Evolutionary conservation across 2,329 filamentous ascomycete species (phyloP), one percentile per base, ranked within the genome.

Genomic region (Aspergillus sp.): DNA sequence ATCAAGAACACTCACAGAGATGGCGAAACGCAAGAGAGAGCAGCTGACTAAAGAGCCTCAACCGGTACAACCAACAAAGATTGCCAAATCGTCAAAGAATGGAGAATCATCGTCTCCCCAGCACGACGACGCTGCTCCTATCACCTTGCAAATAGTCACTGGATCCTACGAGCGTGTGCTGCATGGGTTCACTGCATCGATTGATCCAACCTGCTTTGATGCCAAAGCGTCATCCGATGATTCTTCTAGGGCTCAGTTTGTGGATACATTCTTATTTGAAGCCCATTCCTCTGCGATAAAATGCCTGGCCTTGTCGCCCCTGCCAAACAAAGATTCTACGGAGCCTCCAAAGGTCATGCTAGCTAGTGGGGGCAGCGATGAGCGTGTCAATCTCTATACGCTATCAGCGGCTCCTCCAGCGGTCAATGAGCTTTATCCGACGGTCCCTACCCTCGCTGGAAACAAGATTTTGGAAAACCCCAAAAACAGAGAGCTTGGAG

Each of bases 261-360:
- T 91, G 67, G 94, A 98, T 77, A 94, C 91, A 0, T 99, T 99
- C 77, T 86, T 99, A 60, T 97, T 99, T 85, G 92, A 93, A 73
- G 93, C 95, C 15, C 95, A 99, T 79, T 85, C 88, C 60, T 96
- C 93, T 13, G 90, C 95, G 4, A 92, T 99, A 74, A 90, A 93
- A 70, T 96, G 92, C 74, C 84, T 99, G 38, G 92, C 93, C 25
- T 80, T 97, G 64, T 97, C 94, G 8, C 90, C 91, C 3, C 83
- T 91, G 0, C 91, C 91, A 13, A 85, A 84, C 22, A 71, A 73
- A 45, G 74, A 77, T 62, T 72, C 74, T 81, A 60, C 83, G 83
- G 66, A 89, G n/a, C 90, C 92, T 74, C 60, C 60, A 23, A 97
- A 95, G 75, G 85, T 97, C 54, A 89, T 95, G 68, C 87, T 99